Percentiles rank a stretch among this genome's conserved stretches.
phyloP scores from a whole-genome alignment of 225 moss, liverwort and hornwort species.

The Bryum argenteum region DNA sequence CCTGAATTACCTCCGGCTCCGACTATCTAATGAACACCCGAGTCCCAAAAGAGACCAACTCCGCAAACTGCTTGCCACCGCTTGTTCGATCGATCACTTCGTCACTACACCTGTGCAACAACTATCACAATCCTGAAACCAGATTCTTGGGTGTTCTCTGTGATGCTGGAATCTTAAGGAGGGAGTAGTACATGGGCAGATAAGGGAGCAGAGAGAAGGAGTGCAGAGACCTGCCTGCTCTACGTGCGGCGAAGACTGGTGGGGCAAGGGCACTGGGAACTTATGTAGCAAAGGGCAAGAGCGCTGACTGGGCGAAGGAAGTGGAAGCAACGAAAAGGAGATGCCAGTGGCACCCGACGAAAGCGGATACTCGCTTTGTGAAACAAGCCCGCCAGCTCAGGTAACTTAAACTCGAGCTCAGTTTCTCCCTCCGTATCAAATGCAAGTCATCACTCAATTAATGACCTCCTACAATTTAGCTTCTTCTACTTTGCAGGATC shows the following conservation, averaged over 20 bases:
- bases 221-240: not conserved
- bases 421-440: not conserved
- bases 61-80: conserved; percentile 2
- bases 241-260: not conserved
- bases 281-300: conserved; percentile 27
- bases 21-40: not conserved
- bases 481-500: conserved; percentile 10
- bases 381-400: conserved; percentile 15
- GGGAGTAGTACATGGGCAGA: not conserved
- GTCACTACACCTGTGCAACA: not conserved
- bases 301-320: not conserved
- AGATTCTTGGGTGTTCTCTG: conserved; percentile 21
- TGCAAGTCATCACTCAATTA: not conserved
- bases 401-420: not conserved
- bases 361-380: conserved; percentile 2
- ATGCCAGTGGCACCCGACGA: conserved; percentile 25
- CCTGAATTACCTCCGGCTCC: not conserved
- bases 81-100: not conserved
- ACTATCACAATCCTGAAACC: not conserved
- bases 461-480: conserved; percentile 4
- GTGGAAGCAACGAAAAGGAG: conserved; percentile 20
- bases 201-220: not conserved
- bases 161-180: conserved; percentile 25
- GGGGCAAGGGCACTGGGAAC: not conserved
- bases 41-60: not conserved